phyloP scores from a whole-genome alignment of 2,329 filamentous ascomycete genomes.

The Penicillium palitans region DNA sequence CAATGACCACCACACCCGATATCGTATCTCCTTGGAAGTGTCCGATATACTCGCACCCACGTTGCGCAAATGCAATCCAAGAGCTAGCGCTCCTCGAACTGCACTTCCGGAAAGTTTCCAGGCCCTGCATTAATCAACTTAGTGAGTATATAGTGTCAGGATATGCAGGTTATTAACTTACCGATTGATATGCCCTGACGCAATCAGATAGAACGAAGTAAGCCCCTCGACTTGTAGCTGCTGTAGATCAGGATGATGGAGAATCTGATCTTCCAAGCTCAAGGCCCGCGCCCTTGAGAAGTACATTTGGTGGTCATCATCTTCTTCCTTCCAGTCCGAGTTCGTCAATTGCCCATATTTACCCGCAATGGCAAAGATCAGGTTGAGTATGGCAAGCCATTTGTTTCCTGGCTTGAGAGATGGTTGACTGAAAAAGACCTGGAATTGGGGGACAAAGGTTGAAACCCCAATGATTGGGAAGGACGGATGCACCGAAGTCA shows the following conservation, averaged over 20 bases:
- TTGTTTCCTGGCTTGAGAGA: conserved; percentile 40
- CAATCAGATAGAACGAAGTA: conserved; percentile 44
- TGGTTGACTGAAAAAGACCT: conserved; percentile 38
- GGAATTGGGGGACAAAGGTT: conserved; percentile 46
- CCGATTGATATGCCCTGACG: conserved; percentile 46
- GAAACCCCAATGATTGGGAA: conserved; percentile 47
- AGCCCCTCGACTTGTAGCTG: conserved; percentile 47
- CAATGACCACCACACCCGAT: conserved; percentile 49
- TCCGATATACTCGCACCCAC: conserved; percentile 39
- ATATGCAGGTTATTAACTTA: conserved; percentile 20
- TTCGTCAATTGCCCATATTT: conserved; percentile 42
- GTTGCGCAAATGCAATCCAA: conserved; percentile 47
- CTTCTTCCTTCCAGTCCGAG: conserved; percentile 38
- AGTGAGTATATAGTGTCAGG: conserved; percentile 1
- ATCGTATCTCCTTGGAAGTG: conserved; percentile 46
- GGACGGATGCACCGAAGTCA: conserved; percentile 45
- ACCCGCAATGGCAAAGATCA: conserved; percentile 47
- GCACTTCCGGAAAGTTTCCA: conserved; percentile 47
- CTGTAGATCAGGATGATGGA: conserved; percentile 46
- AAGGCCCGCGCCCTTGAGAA: conserved; percentile 44
- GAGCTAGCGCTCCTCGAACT: conserved; percentile 41
- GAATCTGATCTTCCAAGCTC: conserved; percentile 41
- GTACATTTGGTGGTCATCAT: conserved; percentile 43
- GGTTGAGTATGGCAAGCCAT: conserved; percentile 48
- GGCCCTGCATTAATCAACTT: conserved; percentile 30